Evolutionary conservation across 176 grass and related monocot genomes (phyloP).

Genomic region (Paspalum notatum): DNA sequence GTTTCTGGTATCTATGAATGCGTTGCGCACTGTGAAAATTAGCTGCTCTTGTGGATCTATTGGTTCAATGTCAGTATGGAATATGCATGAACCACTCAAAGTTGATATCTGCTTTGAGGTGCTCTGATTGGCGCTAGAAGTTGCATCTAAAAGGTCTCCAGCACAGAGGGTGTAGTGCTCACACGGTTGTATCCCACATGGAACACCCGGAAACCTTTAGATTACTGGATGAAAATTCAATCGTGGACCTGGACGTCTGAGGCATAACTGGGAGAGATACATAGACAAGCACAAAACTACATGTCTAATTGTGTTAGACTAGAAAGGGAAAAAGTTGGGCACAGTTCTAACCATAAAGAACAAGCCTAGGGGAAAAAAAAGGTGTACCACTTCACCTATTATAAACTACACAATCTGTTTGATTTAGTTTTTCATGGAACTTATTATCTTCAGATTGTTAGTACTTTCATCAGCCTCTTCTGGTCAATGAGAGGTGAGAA

Average conservation of each 20-base stretch:
- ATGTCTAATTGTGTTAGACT: constrained; percentile 15
- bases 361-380: not conserved
- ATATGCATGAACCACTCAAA: not conserved
- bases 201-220: constrained; percentile 13
- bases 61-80: not conserved
- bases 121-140: constrained; percentile 15
- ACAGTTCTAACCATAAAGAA: constrained; percentile 26
- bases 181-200: not conserved
- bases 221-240: not conserved
- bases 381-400: not conserved
- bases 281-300: not conserved
- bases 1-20: not conserved
- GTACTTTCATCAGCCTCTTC: not conserved
- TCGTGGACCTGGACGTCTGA: not conserved
- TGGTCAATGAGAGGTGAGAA: not conserved
- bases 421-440: not conserved
- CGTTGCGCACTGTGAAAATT: not conserved
- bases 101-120: not conserved
- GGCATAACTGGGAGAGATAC: constrained; percentile 7
- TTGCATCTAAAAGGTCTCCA: not conserved
- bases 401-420: constrained; percentile 9
- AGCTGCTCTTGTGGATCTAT: not conserved
- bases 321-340: not conserved
- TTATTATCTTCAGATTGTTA: not conserved
- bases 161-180: not conserved